Conservation (phyloP, 2,329 filamentous ascomycete genomes). For the Cladosporium velox region DNA sequence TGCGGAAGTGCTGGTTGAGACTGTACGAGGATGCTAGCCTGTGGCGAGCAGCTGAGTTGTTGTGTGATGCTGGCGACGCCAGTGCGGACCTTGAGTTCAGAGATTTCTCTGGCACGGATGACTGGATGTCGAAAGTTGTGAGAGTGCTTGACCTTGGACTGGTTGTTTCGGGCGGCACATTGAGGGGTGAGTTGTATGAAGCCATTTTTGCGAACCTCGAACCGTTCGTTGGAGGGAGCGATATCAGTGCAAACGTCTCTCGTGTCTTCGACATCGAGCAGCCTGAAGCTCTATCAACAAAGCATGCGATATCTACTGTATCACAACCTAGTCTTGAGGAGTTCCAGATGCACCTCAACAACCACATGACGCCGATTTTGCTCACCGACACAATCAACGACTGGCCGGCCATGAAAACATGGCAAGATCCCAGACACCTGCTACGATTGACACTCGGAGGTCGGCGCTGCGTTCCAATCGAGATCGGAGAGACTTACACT, state of each 20-base stretch:
- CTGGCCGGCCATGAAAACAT: constrained; percentile 81
- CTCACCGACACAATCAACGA: constrained; percentile 64
- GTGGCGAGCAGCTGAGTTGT: constrained; percentile 54
- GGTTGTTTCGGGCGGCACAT: constrained; percentile 70
- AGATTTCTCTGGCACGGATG: neutral
- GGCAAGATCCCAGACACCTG: constrained; percentile 75
- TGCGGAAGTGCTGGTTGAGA: constrained; percentile 68
- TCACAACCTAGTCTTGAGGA: constrained; percentile 24
- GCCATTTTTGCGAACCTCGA: constrained; percentile 56
- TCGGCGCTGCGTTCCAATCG: constrained; percentile 78
- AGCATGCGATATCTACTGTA: constrained; percentile 14
- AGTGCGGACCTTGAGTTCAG: neutral
- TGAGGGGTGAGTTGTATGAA: constrained; percentile 50
- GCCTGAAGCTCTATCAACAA: constrained; percentile 23
- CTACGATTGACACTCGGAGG: constrained; percentile 73
- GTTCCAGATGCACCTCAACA: constrained; percentile 36
- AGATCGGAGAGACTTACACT: constrained; percentile 80
- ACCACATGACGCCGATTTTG: constrained; percentile 59
- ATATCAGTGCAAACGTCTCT: constrained; percentile 1
- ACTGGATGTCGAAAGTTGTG: constrained; percentile 62
- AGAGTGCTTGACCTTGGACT: constrained; percentile 72
- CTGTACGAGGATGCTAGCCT: constrained; percentile 72
- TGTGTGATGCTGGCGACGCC: constrained; percentile 12
- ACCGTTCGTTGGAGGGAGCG: constrained; percentile 27
- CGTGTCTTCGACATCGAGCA: constrained; percentile 19